Evolutionary conservation across 306 rosid genomes (phyloP), one percentile per base, ranked within the genome.

Genomic region (Notholithocarpus densiflorus): DNA sequence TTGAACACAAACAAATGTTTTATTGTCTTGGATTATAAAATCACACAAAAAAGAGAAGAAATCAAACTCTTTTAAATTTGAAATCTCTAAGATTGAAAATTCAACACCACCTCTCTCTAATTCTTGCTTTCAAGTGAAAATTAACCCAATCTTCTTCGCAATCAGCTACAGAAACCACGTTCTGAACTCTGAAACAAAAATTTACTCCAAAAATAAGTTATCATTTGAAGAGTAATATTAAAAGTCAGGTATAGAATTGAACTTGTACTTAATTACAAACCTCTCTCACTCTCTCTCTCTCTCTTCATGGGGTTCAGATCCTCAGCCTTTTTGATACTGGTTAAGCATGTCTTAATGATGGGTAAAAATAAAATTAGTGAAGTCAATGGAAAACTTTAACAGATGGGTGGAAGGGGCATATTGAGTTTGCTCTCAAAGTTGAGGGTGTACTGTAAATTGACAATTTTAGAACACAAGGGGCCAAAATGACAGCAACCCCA

Each of bases 241-340:
- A 10, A 71, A 31, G 53, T 65, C 54, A 54, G 40, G 60, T 3
- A 40, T 40, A 23, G 75, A 81, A 80, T 75, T 74, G 56, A 71
- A 75, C 75, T 81, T 76, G 79, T 53, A 56, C 75, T 53, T 29
- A 55, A 80, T 71, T 65, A 21, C 51, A 71, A 80, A 84, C 90
- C 88, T 82, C 73, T 73, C 54, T 45, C 37, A 53, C 57, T 68
- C 72, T 81, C 65, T 82, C 26, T 20, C 54, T 72, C 61, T 70
- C 74, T 64, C 40, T 74, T 68, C 6, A 32, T 29, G 83, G 72
- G 82, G 65, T 75, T 12, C 53, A 45, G 93, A 91, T 91, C 92
- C 85, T 87, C 79, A 24, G 72, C 84, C 83, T 81, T 85, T 80
- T 83, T 32, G 37, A 32, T 32, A 32, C 37, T 6, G 37, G 37